phyloP scores from a whole-genome alignment of 2,329 filamentous ascomycete species.

The Arthrobotrys pseudoclavata region DNA sequence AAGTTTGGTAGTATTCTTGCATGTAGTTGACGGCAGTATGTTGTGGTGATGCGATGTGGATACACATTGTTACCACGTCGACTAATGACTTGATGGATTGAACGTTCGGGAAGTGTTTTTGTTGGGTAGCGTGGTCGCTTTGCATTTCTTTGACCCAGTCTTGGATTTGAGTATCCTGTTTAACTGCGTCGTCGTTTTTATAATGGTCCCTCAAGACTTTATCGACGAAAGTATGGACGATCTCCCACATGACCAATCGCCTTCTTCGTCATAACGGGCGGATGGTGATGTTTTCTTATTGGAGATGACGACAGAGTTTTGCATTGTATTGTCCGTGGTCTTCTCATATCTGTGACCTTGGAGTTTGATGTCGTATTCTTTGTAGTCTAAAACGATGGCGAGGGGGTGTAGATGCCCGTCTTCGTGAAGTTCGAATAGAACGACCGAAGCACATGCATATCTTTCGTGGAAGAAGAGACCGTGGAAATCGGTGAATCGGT shows the following conservation, averaged over 20 bases:
- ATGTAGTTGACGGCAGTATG: conserved; percentile 71
- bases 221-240: conserved; percentile 67
- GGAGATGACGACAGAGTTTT: conserved; percentile 69
- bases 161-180: conserved; percentile 65
- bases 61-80: conserved; percentile 70
- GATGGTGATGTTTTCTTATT: conserved; percentile 67
- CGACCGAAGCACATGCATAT: conserved; percentile 67
- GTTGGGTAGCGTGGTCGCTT: conserved; percentile 63
- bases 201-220: conserved; percentile 66
- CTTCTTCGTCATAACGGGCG: conserved; percentile 65
- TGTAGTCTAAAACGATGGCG: conserved; percentile 70
- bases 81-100: conserved; percentile 65
- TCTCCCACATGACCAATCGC: conserved; percentile 70
- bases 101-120: conserved; percentile 68
- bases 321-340: conserved; percentile 12
- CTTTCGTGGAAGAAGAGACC: conserved; percentile 56
- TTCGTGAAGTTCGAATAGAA: conserved; percentile 67
- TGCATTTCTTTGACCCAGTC: conserved; percentile 68
- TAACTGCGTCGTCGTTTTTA: conserved; percentile 62
- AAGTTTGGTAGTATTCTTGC: conserved; percentile 70
- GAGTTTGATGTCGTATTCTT: conserved; percentile 64
- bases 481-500: neutral
- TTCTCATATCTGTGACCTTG: conserved; percentile 10
- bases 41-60: conserved; percentile 70
- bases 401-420: conserved; percentile 70